Conservation (phyloP, 1,284 basidiomycete species). For the Phellinidium pouzarii region DNA sequence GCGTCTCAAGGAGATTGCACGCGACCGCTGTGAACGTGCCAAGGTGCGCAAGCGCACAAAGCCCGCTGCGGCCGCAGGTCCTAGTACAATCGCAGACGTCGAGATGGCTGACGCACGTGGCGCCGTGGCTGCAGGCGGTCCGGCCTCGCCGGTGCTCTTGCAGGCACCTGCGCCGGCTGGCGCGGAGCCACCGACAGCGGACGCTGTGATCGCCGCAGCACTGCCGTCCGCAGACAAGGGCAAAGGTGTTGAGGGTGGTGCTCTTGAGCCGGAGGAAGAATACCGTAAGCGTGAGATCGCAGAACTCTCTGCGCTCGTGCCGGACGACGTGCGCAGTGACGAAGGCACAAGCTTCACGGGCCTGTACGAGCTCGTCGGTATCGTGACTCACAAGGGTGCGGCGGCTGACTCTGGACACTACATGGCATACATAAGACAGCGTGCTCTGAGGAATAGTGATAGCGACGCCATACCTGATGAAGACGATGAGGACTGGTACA, state of each 20-base stretch:
- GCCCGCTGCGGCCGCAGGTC: constrained; percentile 28
- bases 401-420: constrained; percentile 93
- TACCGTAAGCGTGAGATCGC: constrained; percentile 55
- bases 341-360: constrained; percentile 68
- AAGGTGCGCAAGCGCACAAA: constrained; percentile 78
- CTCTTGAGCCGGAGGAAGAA: constrained; percentile 55
- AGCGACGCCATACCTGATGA: constrained; percentile 30
- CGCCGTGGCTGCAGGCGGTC: constrained; percentile 23
- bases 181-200: constrained; percentile 24
- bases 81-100: constrained; percentile 30
- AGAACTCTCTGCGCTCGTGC: constrained; percentile 59
- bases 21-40: constrained; percentile 77
- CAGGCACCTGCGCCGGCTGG: constrained; percentile 20
- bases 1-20: constrained; percentile 73
- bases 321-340: constrained; percentile 60
- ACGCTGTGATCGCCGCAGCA: constrained; percentile 23
- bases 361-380: constrained; percentile 82
- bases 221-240: constrained; percentile 24
- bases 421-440: constrained; percentile 83
- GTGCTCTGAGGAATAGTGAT: constrained; percentile 42
- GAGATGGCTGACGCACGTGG: constrained; percentile 35
- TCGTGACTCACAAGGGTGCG: constrained; percentile 96
- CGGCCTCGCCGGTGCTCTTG: constrained; percentile 22
- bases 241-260: constrained; percentile 26
- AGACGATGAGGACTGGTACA: constrained; percentile 78